These are phyloP conservation scores for Spiraea crenata DNA, from an alignment of 331 rosid genomes.

Conservation along the genomic window DNA sequence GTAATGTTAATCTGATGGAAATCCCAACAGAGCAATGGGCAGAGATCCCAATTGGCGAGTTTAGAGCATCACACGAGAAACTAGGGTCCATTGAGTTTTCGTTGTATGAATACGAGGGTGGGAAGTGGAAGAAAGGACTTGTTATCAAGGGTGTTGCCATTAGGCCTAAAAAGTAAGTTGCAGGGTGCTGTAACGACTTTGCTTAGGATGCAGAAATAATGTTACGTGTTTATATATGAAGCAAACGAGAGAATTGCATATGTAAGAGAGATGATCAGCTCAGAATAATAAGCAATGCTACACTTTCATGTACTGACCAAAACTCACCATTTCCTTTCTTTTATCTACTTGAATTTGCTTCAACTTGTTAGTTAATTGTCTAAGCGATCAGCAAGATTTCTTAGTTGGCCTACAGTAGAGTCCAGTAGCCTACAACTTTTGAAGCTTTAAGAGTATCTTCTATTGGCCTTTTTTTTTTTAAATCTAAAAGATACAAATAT, in stretches of 20 bases:
- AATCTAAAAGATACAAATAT: no score
- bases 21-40: slow-evolving; percentile 42
- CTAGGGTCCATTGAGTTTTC: slow-evolving; percentile 45
- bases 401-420: background rate
- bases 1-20: slow-evolving; percentile 31
- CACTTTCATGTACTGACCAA: background rate
- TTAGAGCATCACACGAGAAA: slow-evolving; percentile 31
- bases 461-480: no score
- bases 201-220: background rate
- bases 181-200: background rate
- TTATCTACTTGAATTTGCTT: background rate
- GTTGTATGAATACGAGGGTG: slow-evolving; percentile 46
- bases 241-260: slow-evolving; percentile 6
- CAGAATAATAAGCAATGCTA: background rate
- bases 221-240: background rate
- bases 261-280: background rate
- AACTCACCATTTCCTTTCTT: background rate
- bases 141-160: slow-evolving; percentile 48
- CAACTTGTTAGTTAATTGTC: no score
- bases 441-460: background rate
- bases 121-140: slow-evolving; percentile 62
- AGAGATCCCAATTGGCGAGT: slow-evolving; percentile 57
- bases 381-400: background rate
- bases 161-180: slow-evolving; percentile 37
- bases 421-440: background rate